A percentile compares a stretch with the other conserved stretches of the same genome.
Conservation (phyloP, 108 stramenopile species). For the Nitzschia sp. region DNA sequence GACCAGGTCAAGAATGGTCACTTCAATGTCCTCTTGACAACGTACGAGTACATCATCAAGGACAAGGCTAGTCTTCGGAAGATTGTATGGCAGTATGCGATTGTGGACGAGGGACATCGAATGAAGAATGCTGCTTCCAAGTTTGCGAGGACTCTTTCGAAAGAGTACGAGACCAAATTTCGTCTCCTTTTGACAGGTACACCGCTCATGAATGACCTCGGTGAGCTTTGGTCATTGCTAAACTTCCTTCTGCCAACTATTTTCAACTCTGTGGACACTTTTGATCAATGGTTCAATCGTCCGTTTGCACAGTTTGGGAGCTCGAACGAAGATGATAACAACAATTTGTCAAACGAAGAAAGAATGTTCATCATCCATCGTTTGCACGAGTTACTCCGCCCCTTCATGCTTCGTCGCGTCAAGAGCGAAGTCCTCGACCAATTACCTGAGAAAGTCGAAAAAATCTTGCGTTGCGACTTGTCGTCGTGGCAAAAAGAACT, state of each 20-base stretch:
- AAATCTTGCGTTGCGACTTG: slow-evolving; percentile 81
- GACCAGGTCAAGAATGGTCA: slow-evolving; percentile 77
- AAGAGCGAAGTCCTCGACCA: slow-evolving; percentile 86
- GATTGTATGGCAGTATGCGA: slow-evolving; percentile 86
- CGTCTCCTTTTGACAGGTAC: slow-evolving; percentile 87
- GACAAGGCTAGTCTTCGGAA: slow-evolving; percentile 84
- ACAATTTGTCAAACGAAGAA: slow-evolving; percentile 80
- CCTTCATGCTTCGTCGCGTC: slow-evolving; percentile 92
- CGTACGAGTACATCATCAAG: slow-evolving; percentile 92
- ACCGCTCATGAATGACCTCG: slow-evolving; percentile 81
- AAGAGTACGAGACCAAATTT: slow-evolving; percentile 52
- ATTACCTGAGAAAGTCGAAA: slow-evolving; percentile 91
- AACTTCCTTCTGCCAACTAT: slow-evolving; percentile 71
- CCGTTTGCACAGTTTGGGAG: slow-evolving; percentile 83
- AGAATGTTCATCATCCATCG: slow-evolving; percentile 91
- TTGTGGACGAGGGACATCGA: slow-evolving; percentile 94
- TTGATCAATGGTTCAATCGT: slow-evolving; percentile 91
- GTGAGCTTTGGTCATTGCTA: slow-evolving; percentile 71
- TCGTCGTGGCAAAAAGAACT: slow-evolving; percentile 88
- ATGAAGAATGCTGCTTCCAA: slow-evolving; percentile 83
- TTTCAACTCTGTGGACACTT: slow-evolving; percentile 73
- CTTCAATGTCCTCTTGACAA: slow-evolving; percentile 90
- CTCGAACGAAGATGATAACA: slow-evolving; percentile 41
- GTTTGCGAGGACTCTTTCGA: slow-evolving; percentile 67
- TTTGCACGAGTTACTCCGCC: slow-evolving; percentile 88